Percentiles rank a stretch among this genome's conserved stretches.
These are phyloP conservation scores for Corymbia calophylla DNA, from an alignment of 441 rosid genomes.

Conservation along the genomic window DNA sequence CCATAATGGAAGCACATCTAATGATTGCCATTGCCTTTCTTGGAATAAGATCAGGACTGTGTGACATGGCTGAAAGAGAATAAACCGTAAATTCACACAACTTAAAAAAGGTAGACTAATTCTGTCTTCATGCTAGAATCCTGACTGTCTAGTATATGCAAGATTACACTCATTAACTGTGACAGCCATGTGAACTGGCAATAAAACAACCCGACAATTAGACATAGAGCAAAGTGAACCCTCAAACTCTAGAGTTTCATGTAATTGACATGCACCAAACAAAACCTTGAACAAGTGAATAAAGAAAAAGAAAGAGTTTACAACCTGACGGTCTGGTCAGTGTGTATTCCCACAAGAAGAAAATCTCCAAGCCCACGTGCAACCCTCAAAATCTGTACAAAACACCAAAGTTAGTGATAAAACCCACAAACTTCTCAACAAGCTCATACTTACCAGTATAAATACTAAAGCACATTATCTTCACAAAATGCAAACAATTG, in stretches of 20 bases:
- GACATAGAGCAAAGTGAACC: background rate
- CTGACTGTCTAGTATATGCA: background rate
- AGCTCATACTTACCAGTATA: background rate
- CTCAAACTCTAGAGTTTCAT: background rate
- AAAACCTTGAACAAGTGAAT: background rate
- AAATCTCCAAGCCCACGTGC: constrained; percentile 70
- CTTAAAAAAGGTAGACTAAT: background rate
- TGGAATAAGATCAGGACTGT: background rate
- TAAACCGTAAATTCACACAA: background rate
- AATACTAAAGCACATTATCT: background rate
- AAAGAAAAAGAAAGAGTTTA: background rate
- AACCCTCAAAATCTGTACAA: constrained; percentile 44
- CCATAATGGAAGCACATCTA: background rate
- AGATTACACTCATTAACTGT: background rate
- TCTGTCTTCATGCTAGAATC: background rate
- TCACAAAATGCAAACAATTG: background rate
- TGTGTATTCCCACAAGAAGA: constrained; percentile 69
- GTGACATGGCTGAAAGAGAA: background rate
- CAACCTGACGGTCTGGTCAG: constrained; percentile 62
- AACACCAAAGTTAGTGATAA: background rate
- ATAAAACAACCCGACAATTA: background rate
- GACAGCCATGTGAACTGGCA: background rate
- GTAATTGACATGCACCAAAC: background rate
- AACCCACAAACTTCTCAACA: background rate
- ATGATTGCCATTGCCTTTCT: background rate